phyloP scores from a whole-genome alignment of 2,329 filamentous ascomycete genomes.

The Fusarium tricinctum region DNA sequence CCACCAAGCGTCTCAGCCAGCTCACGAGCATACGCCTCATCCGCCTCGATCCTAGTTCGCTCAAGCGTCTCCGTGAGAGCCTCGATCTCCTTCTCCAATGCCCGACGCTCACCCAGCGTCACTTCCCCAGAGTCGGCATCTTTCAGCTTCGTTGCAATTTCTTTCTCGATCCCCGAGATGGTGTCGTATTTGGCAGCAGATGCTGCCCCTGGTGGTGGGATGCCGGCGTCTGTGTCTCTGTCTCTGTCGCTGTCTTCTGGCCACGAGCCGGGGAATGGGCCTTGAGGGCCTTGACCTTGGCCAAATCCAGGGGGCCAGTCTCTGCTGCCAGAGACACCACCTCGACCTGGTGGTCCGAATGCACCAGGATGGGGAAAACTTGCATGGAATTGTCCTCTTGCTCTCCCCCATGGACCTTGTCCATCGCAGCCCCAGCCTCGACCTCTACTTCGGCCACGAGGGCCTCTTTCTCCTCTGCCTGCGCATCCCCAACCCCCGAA shows the following conservation, averaged over 20 bases:
- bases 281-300: constrained; percentile 15
- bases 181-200: constrained; percentile 56
- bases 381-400: constrained; percentile 18
- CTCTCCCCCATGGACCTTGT: constrained; percentile 19
- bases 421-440: constrained; percentile 29
- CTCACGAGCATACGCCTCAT: constrained; percentile 63
- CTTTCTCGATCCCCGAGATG: constrained; percentile 54
- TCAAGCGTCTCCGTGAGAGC: constrained; percentile 57
- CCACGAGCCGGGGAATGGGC: constrained; percentile 53
- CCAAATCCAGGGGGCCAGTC: constrained; percentile 3
- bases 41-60: constrained; percentile 59
- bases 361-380: constrained; percentile 18
- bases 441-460: constrained; percentile 6
- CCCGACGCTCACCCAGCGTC: constrained; percentile 43
- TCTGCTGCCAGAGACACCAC: constrained; percentile 16
- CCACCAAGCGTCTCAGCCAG: constrained; percentile 48
- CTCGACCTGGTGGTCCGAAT: constrained; percentile 22
- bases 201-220: constrained; percentile 41
- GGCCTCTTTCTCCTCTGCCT: constrained; percentile 29
- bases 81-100: constrained; percentile 56
- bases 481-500: constrained; percentile 19
- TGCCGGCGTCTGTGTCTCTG: constrained; percentile 20
- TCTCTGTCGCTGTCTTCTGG: constrained; percentile 49
- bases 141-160: constrained; percentile 52
- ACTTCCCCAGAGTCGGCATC: constrained; percentile 47